phyloP scores from a whole-genome alignment of 2,329 filamentous ascomycete genomes.

The Colletotrichum agaves region DNA sequence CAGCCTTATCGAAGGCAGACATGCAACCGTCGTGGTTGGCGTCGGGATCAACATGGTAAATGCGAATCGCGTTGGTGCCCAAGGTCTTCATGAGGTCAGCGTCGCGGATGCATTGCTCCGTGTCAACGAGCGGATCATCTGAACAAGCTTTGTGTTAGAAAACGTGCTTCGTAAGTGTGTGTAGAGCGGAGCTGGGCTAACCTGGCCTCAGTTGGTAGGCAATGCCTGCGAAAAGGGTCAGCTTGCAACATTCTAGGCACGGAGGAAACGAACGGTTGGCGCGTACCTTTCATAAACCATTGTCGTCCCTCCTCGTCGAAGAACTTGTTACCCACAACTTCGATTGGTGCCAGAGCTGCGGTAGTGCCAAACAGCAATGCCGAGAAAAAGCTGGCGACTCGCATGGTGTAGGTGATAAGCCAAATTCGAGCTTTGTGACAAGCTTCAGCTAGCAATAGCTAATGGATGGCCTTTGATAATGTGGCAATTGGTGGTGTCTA shows the following conservation, averaged over 20 bases:
- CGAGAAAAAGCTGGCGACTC: constrained; percentile 45
- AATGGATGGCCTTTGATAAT: not conserved
- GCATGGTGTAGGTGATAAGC: constrained; percentile 49
- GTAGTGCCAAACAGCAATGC: constrained; percentile 49
- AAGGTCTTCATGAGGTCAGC: constrained; percentile 81
- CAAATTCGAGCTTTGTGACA: constrained; percentile 2
- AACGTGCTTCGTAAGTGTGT: constrained; percentile 7
- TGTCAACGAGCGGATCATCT: constrained; percentile 81
- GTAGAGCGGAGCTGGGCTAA: constrained; percentile 40
- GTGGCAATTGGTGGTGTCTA: constrained; percentile 9
- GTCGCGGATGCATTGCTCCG: constrained; percentile 81
- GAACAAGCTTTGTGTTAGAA: constrained; percentile 25
- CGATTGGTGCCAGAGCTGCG: constrained; percentile 59
- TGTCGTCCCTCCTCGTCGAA: constrained; percentile 84
- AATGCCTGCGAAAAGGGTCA: constrained; percentile 64
- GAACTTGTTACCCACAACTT: constrained; percentile 80
- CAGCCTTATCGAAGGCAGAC: constrained; percentile 79
- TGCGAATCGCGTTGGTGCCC: constrained; percentile 85
- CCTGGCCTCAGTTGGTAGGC: constrained; percentile 71
- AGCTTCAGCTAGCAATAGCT: not conserved
- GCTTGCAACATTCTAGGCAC: constrained; percentile 4
- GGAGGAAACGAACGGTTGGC: constrained; percentile 14
- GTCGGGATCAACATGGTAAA: constrained; percentile 84
- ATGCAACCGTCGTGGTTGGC: constrained; percentile 83
- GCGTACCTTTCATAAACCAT: constrained; percentile 83